Base-by-base conservation (phyloP, 2,329 filamentous ascomycete species). In the Sporothrix dimorphospora region DNA sequence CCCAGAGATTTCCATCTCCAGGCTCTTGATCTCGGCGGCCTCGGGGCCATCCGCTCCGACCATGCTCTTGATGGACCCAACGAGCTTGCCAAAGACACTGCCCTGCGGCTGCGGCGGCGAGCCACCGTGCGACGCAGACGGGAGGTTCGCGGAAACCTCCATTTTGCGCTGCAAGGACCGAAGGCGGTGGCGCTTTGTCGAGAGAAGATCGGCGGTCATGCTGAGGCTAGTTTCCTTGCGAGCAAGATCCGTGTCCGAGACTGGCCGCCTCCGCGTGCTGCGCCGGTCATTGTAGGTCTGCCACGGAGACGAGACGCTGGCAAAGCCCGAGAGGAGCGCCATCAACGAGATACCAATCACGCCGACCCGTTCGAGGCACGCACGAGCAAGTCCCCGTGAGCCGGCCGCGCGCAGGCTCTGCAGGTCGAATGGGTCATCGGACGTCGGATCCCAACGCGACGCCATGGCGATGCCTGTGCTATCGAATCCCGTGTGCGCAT, bases 281-380 rank as follows among this genome's bases (percentile, higher is more conserved):
- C 88, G 83, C 51, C 87, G 88, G 40, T 90, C 89, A 30, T 89
- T 87, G 81, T 97, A 93, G 0, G 89, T 93, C 78, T 97, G 92
- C 93, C 94, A 97, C 1, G 94, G 89, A 1, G 92, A 91, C 30
- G 92, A 94, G 45, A 97, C 92, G n/a, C 93, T 93, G 6, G 94
- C 94, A 77, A 97, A 97, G 0, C 94, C 94, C 7, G 93, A 93
- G n/a, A 97, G 84, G 16, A 94, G 86, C 19, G 93, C 94, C 93
- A 97, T 97, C 70, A 96, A 82, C 65, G 91, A 90, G 71, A 96
- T 94, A 3, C 94, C 94, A 74, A 97, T 93, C 53, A 97, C 91
- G 14, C 93, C 94, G 34, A 97, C 90, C 59, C 94, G 82, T 79
- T 90, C 88, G 47, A 91, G 81, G 75, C 88, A 90, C 9, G 85